Evolutionary conservation across 1,284 basidiomycete species (phyloP).

Genomic region (Chalciporus sp.): DNA sequence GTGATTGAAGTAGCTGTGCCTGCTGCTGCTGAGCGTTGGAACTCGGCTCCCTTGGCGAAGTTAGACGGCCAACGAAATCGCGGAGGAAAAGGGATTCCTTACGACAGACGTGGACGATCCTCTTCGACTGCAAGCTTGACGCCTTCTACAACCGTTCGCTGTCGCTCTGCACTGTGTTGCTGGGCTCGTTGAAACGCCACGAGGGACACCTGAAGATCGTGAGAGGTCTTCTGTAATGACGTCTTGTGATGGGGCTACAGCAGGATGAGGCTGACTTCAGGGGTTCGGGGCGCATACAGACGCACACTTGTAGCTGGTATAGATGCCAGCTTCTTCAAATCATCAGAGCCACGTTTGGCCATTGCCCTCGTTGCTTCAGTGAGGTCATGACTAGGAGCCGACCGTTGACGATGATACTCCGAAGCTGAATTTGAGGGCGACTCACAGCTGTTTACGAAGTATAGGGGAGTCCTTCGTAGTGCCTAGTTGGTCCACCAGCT

Average conservation of each 20-base stretch:
- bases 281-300: slow-evolving; percentile 11
- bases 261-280: slow-evolving; percentile 1
- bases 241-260: slow-evolving; percentile 76
- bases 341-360: slow-evolving; percentile 91
- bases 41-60: slow-evolving; percentile 37
- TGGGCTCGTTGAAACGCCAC: slow-evolving; percentile 92
- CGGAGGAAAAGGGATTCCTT: neutral
- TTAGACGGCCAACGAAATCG: slow-evolving; percentile 17
- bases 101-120: slow-evolving; percentile 46
- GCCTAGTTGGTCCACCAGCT: slow-evolving; percentile 90
- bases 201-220: slow-evolving; percentile 90
- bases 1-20: slow-evolving; percentile 69
- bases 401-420: slow-evolving; percentile 6
- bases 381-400: slow-evolving; percentile 69
- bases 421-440: slow-evolving; percentile 17
- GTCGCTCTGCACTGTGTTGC: slow-evolving; percentile 85
- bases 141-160: slow-evolving; percentile 82
- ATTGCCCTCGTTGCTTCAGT: slow-evolving; percentile 93
- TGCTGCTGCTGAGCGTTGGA: slow-evolving; percentile 60
- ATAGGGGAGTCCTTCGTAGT: slow-evolving; percentile 74
- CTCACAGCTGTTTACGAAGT: slow-evolving; percentile 80
- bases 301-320: slow-evolving; percentile 68
- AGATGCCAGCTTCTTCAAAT: slow-evolving; percentile 83
- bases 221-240: slow-evolving; percentile 85
- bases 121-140: slow-evolving; percentile 79